A percentile compares a stretch with the other conserved stretches of the same genome.
Conservation (phyloP, 2,329 filamentous ascomycete genomes). For the Fusarium camptoceras region DNA sequence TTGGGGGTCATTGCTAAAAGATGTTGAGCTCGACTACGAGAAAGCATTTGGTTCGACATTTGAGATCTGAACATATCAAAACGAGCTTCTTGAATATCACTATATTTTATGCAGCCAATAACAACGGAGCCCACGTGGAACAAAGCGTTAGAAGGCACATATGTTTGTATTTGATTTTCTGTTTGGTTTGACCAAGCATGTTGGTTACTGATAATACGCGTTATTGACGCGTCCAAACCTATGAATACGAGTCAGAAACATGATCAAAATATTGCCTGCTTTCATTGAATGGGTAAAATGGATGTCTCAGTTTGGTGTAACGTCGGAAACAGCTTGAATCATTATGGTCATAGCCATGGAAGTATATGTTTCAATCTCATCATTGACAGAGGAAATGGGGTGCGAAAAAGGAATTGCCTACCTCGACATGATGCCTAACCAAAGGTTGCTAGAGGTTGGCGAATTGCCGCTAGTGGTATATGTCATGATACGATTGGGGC, state of each 20-base stretch:
- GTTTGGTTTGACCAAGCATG: background rate
- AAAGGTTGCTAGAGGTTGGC: background rate
- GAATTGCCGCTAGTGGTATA: accelerated
- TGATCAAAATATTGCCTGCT: accelerated
- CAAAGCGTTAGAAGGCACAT: background rate
- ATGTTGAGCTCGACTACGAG: background rate
- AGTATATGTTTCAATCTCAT: slow-evolving; percentile 27
- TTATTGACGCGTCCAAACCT: background rate
- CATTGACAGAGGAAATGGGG: background rate
- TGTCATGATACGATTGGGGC: background rate
- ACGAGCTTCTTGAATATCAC: background rate
- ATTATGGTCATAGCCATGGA: slow-evolving; percentile 24
- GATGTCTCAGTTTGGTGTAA: slow-evolving; percentile 3
- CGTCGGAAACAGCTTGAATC: slow-evolving; percentile 24
- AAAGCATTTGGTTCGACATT: too few species aligned
- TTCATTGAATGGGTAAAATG: accelerated
- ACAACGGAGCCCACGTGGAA: accelerated
- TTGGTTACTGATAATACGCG: accelerated
- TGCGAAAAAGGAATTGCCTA: background rate
- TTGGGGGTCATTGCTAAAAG: background rate
- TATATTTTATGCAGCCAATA: accelerated
- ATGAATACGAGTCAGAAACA: background rate
- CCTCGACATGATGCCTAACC: background rate
- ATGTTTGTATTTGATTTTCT: background rate
- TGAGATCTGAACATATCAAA: background rate